Evolutionary conservation across 305 asterid species (phyloP).

Genomic region (Fraxinus latifolia): DNA sequence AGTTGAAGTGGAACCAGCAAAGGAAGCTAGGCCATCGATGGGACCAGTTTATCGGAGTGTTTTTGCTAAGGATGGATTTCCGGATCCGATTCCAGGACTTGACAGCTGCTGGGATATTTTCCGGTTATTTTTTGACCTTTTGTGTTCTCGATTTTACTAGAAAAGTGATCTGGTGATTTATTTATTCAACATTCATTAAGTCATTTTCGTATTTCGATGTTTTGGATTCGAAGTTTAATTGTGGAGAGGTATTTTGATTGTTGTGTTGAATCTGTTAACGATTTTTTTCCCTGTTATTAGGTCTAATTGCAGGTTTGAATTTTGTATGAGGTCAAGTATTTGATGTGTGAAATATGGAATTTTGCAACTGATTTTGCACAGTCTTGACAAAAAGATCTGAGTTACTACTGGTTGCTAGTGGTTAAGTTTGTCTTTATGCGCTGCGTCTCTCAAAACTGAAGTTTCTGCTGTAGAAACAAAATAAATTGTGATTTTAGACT

Average conservation of each 20-base stretch:
- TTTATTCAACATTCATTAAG: neutral
- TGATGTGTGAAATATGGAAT: neutral
- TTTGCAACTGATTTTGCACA: slow-evolving; percentile 1
- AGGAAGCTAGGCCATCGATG: slow-evolving; percentile 63
- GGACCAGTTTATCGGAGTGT: slow-evolving; percentile 84
- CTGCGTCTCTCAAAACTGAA: neutral
- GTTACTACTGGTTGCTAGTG: slow-evolving; percentile 12
- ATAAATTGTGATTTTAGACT: slow-evolving; percentile 1
- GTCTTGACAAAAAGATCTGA: slow-evolving; percentile 11
- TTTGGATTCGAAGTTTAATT: neutral
- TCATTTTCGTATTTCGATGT: neutral
- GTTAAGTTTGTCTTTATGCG: slow-evolving; percentile 3
- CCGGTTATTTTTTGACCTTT: slow-evolving; percentile 44
- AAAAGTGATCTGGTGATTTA: slow-evolving; percentile 12
- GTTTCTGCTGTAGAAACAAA: neutral
- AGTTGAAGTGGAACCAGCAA: slow-evolving; percentile 69
- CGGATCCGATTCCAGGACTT: slow-evolving; percentile 67
- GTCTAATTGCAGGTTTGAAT: neutral
- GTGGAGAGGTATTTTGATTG: slow-evolving; percentile 11
- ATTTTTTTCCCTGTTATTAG: neutral
- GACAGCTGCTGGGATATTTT: slow-evolving; percentile 93
- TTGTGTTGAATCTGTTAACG: slow-evolving; percentile 7
- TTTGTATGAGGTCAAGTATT: neutral
- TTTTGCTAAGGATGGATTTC: slow-evolving; percentile 82
- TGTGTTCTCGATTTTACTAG: neutral